Evolutionary conservation across 805 yeast species (phyloP).

Genomic region (Teunomyces lycoperdinae): DNA sequence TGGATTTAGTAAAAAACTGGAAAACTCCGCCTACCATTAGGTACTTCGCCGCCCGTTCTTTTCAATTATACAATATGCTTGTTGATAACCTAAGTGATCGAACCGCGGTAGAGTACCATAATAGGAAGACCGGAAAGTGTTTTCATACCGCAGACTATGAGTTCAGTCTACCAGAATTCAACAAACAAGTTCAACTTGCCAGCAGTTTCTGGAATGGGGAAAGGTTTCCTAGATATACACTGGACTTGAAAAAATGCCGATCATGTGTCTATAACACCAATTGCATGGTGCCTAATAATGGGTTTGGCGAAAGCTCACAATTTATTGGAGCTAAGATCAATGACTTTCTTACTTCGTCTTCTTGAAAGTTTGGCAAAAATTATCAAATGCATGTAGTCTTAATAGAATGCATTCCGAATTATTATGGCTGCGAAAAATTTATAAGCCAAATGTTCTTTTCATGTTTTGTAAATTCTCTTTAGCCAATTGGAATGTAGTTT

Average conservation of each 20-base stretch:
- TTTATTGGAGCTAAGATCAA: neutral
- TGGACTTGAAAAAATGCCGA: constrained; percentile 44
- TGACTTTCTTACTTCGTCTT: neutral
- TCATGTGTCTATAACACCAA: constrained; percentile 49
- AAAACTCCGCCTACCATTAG: constrained; percentile 51
- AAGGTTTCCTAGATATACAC: constrained; percentile 46
- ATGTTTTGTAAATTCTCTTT: constrained; percentile 31
- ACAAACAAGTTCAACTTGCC: constrained; percentile 28
- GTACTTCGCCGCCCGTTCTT: constrained; percentile 52
- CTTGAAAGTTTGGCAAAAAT: neutral
- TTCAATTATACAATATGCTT: constrained; percentile 43
- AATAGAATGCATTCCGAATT: neutral
- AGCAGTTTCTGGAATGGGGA: constrained; percentile 59
- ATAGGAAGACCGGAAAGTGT: constrained; percentile 26
- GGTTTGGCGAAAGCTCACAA: neutral
- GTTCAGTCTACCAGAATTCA: constrained; percentile 32
- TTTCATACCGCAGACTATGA: constrained; percentile 41
- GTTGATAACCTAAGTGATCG: constrained; percentile 34
- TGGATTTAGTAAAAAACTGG: constrained; percentile 45
- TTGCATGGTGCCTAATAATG: constrained; percentile 13
- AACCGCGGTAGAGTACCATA: constrained; percentile 53
- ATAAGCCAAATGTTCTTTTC: constrained; percentile 17
- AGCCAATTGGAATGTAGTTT: constrained; percentile 41
- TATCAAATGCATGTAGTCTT: neutral
- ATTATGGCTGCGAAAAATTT: neutral